Evolutionary conservation across 2,329 filamentous ascomycete genomes (phyloP), one percentile per base, ranked within the genome.

Genomic region (Trichoderma simmonsii): DNA sequence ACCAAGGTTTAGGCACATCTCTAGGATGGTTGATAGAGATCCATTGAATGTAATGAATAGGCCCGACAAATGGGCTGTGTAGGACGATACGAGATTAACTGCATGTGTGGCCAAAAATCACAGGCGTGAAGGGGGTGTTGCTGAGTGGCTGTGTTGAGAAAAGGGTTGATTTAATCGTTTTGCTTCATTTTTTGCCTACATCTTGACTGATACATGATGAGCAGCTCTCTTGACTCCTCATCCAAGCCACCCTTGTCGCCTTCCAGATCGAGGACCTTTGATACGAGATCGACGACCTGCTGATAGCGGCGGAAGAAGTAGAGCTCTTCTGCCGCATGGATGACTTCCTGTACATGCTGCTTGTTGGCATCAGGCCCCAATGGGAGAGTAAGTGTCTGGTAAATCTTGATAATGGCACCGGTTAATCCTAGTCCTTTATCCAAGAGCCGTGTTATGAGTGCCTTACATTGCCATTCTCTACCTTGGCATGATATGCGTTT

Each of bases 271-370:
- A 87, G 76, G 0, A 84, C 78, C 5, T 76, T 74, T 3, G 75
- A 70, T 6, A 84, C 78, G 59, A 89, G 83, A 12, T 76, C 75
- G n/a, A 82, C 79, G 2, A 83, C 86, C 69, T 86, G 83, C 1
- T 78, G 77, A 71, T 83, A 89, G 39, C 83, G 79, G 6, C 82
- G 79, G 74, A 85, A 85, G 77, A 87, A 89, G 75, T 89, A 89
- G 59, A 89, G 80, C 78, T 89, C 87, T 76, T 89, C 87, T 8
- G 87, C 85, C 0, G 87, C 87, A 75, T 89, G 86, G 24, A 88
- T 72, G 11, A 87, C 75, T n/a, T 85, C 82, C 74, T 89, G 86
- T 1, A 82, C 80, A 39, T 84, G 81, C 56, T 82, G 83, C 75
- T 89, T 89, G 36, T 81, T 79, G 4, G 83, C 77, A 4, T 68